Base-by-base conservation (phyloP, 2,329 filamentous ascomycete species). In the Albophoma yamanashiensis region DNA sequence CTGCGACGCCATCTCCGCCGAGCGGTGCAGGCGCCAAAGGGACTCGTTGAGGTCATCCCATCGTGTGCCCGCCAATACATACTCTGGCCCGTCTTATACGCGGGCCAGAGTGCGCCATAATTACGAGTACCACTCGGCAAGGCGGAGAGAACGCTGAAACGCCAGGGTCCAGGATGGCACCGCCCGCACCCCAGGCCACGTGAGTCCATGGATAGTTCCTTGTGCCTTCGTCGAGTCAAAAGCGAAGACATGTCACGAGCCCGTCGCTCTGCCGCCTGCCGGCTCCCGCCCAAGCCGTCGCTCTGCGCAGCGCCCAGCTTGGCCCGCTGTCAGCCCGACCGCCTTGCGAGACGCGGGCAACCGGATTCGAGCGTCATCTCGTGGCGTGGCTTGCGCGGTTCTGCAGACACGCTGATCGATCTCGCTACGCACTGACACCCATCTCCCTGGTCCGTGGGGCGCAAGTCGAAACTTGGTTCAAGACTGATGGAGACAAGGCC, bases 101-200 rank as follows among this genome's bases (percentile, higher is more conserved):
- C 27, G 27, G 53, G 43, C 27, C 15, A 20, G 9, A 3, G 43
- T 14, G 43, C 43, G 43, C 43, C 22, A 25, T 27, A 27, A 36
- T 36, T 36, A 36, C 34, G 34, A 50, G 15, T 31, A 9, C 8
- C 47, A 31, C 47, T 25, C 47, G 15, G 47, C 47, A 20, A 27
- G 47, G 47, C 47, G 47, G 47, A 50, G 57, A 58, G 45, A 22
- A 56, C 39, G 58, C 58, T 59, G 58, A 59, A 59, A 59, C 58
- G 52, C 17, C 55, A 57, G 59, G 59, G 55, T 57, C 27, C 59
- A 53, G 43, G 42, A 40, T 27, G 52, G 55, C 25, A 57, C 17
- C 39, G 40, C 1, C 38, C 15, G 50, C 14, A 40, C 39, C 38
- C 50, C 31, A 9, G 31, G 50, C 50, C 50, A 53, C 50, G 50